Base-by-base conservation (phyloP, 2,329 filamentous ascomycete genomes). In the Exophiala sp. region DNA sequence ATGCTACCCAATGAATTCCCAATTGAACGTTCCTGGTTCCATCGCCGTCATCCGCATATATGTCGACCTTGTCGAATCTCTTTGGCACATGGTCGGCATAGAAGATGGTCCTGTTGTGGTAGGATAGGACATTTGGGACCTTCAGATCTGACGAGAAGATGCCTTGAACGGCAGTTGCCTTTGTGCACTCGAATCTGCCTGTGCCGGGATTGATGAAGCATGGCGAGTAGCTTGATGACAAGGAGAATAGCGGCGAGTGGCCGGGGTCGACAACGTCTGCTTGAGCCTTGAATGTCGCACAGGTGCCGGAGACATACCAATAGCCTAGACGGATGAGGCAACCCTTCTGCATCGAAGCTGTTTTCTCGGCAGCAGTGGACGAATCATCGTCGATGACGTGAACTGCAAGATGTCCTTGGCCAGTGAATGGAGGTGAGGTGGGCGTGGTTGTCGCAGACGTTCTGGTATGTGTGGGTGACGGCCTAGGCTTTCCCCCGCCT, bases 261-360 rank as follows among this genome's bases (percentile, higher is more conserved):
- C 77, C 78, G 10, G 65, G 65, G 41, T 70, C 52, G 12, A 61
- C 63, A 7, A 60, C 56, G 29, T 63, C 57, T 6, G 74, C 55
- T 3, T 77, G 70, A 3, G 83, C 82, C 0, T 77, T 82, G 66
- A 82, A 86, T 0, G 80, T 86, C 1, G 86, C 86, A 64, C 85
- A 88, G 0, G 84, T 86, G 2, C 85, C 85, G 1, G 75, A 78
- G 0, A 78, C 77, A 65, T 86, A 89, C 86, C 86, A 89, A 0
- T 78, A 81, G 0, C 86, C 86, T 8, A 71, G 75, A 51, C 78
- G 78, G 65, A 88, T 89, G 54, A 89, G 76, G 62, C 85, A 89
- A n/a, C 86, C 86, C 6, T 74, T 76, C 11, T 29, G 42, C 39
- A 16, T 42, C 34, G 18, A 29, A 29, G 24, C 24, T 29, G 24